Percentiles rank a stretch among this genome's conserved stretches.
Evolutionary conservation across 192 early-diverging fungal genomes (phyloP).

Genomic region (Funneliformis mosseae): DNA sequence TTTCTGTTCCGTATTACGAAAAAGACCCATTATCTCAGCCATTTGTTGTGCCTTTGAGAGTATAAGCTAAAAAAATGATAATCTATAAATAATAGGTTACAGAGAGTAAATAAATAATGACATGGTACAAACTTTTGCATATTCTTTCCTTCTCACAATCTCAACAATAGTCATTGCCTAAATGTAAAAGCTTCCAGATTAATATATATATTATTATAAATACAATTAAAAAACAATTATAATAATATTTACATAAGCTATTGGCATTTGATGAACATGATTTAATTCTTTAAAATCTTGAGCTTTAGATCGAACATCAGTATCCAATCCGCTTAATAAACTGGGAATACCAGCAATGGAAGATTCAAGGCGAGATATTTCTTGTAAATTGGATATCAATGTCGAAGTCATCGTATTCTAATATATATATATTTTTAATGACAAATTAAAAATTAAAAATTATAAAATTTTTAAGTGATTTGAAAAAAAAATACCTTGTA

Average conservation of each 20-base stretch:
- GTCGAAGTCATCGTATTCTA: conserved; percentile 39
- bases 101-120: background rate
- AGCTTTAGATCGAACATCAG: conserved; percentile 37
- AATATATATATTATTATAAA: background rate
- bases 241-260: conserved; percentile 52
- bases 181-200: background rate
- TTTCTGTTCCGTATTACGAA: conserved; percentile 43
- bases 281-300: conserved; percentile 43
- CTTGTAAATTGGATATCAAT: conserved; percentile 43
- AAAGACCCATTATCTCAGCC: conserved; percentile 45
- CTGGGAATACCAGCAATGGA: conserved; percentile 47
- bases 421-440: background rate
- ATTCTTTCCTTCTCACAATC: conserved; percentile 56
- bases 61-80: conserved; percentile 29
- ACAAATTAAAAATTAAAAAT: background rate
- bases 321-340: conserved; percentile 37
- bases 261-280: conserved; percentile 46
- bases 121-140: conserved; percentile 38
- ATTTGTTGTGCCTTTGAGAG: conserved; percentile 46
- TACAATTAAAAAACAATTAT: background rate
- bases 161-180: conserved; percentile 50
- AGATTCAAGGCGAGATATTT: conserved; percentile 47
- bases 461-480: background rate
- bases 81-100: too few species aligned
- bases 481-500: conserved; percentile 22